Conservation (phyloP, 495 filamentous ascomycete genomes). For the Penicillium malachiteum region DNA sequence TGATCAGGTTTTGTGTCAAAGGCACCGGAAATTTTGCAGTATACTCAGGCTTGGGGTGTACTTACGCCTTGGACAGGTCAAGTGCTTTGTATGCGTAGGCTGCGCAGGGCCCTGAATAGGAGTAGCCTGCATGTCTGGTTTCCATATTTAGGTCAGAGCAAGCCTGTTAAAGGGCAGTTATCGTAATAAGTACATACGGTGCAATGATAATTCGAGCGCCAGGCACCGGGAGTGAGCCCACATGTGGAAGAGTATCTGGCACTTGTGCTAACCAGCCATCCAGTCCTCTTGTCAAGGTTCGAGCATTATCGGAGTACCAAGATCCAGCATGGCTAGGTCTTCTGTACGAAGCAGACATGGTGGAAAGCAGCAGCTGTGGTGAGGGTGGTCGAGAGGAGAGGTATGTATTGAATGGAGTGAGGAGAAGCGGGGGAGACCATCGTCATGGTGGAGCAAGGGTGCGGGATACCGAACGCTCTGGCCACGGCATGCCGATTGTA, state of each 20-base stretch:
- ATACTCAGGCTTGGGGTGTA: background rate
- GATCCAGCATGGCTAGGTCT: slow-evolving; percentile 71
- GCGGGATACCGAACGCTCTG: slow-evolving; percentile 17
- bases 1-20: slow-evolving; percentile 5
- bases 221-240: slow-evolving; percentile 62
- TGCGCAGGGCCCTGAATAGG: slow-evolving; percentile 90
- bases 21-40: background rate
- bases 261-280: slow-evolving; percentile 77
- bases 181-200: slow-evolving; percentile 63
- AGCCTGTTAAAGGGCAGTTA: background rate
- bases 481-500: background rate
- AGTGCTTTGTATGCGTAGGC: slow-evolving; percentile 93
- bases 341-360: slow-evolving; percentile 54
- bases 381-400: slow-evolving; percentile 3
- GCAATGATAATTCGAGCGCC: slow-evolving; percentile 90
- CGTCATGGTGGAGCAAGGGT: slow-evolving; percentile 22
- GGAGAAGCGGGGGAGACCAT: slow-evolving; percentile 26
- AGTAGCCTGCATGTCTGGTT: slow-evolving; percentile 87
- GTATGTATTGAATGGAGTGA: slow-evolving; percentile 11
- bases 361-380: background rate
- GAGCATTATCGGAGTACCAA: slow-evolving; percentile 74
- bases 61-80: slow-evolving; percentile 77
- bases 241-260: slow-evolving; percentile 56
- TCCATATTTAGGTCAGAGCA: no score
- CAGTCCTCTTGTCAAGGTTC: slow-evolving; percentile 65